phyloP scores from a whole-genome alignment of 176 grass and related monocot genomes.

The Areca catechu region DNA sequence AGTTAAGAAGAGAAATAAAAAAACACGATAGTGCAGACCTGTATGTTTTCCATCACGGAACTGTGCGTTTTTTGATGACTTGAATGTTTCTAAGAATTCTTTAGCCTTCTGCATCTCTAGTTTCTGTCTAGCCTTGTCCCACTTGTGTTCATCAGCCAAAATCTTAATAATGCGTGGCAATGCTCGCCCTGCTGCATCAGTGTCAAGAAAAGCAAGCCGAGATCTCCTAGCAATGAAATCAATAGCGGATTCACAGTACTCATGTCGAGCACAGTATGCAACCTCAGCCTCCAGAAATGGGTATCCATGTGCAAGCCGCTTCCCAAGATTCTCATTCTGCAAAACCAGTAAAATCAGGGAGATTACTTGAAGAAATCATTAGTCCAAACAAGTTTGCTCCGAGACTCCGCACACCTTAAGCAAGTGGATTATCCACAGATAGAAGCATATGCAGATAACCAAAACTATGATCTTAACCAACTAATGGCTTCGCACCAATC shows the following conservation, averaged over 20 bases:
- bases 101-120: slow-evolving; percentile 55
- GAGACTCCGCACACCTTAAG: too few species aligned
- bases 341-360: neutral
- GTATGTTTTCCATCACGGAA: slow-evolving; percentile 91
- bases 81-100: slow-evolving; percentile 86
- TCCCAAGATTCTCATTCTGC: slow-evolving; percentile 81
- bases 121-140: slow-evolving; percentile 62
- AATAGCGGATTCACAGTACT: slow-evolving; percentile 78
- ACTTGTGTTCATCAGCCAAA: slow-evolving; percentile 68
- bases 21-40: slow-evolving; percentile 20
- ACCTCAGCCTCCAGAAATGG: slow-evolving; percentile 94
- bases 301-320: slow-evolving; percentile 75
- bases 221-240: slow-evolving; percentile 87
- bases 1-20: too few species aligned
- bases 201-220: slow-evolving; percentile 83
- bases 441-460: too few species aligned
- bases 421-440: too few species aligned
- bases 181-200: slow-evolving; percentile 61
- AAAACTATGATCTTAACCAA: too few species aligned
- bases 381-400: too few species aligned
- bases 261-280: slow-evolving; percentile 81
- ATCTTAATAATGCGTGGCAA: slow-evolving; percentile 72
- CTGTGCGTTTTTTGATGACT: slow-evolving; percentile 79
- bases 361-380: too few species aligned
- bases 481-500: too few species aligned